Evolutionary conservation across 441 rosid species (phyloP), one percentile per base, ranked within the genome.

Genomic region (Gossypium laxum): DNA sequence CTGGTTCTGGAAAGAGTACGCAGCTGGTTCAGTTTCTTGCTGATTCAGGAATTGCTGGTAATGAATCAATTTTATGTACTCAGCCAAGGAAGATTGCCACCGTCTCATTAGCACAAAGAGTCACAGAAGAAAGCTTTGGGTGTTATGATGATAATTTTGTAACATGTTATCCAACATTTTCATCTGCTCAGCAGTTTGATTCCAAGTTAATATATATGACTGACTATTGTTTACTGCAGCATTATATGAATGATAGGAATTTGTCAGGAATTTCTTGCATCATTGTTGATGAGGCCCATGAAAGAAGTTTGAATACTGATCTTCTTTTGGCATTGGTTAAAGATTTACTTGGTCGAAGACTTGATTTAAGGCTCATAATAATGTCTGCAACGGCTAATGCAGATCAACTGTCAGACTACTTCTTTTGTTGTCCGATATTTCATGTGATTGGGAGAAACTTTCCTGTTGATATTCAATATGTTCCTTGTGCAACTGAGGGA

Each of bases 331-430:
- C 94, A 12, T 74, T 87, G 85, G 76, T 89, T 18, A 90, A 84
- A 83, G 78, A 80, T 69, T 80, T 93, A 79, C 89, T 93, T 34
- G 55, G 52, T 57, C 77, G 41, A 78, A 88, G 93, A 79, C 43
- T 47, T 76, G 87, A 87, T 74, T 63, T 93, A 69, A 88, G 88
- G 85, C 88, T 93, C 67, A 73, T 93, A 52, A 86, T 93, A 83
- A 91, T 93, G 98, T 93, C 97, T 61, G 98, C 98, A 66, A 93
- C 98, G 24, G 96, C 93, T 11, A 88, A 93, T 85, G 86, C 95
- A 59, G 48, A 74, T 65, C 87, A 89, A 72, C 90, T 93, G 10
- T 85, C 98, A 8, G 75, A 83, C 21, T 91, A 87, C 83, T 89
- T 91, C 72, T 88, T 80, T 57, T 85, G 85, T 63, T 93, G 95